phyloP scores from a whole-genome alignment of 306 rosid genomes.

The Purshia tridentata region DNA sequence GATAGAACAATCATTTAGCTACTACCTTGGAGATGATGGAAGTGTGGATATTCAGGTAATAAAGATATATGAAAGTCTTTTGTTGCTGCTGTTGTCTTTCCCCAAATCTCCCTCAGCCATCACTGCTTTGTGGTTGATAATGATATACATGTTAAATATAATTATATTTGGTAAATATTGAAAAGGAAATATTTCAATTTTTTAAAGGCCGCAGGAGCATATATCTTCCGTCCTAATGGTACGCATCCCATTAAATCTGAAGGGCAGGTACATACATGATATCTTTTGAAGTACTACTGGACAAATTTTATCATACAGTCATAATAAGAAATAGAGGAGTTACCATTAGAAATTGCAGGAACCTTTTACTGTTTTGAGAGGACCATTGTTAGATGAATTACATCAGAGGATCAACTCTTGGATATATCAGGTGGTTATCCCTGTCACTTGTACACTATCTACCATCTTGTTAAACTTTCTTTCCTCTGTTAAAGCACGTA shows the following conservation, averaged over 20 bases:
- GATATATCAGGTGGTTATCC: constrained; percentile 42
- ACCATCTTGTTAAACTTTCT: not conserved
- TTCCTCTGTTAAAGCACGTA: not conserved
- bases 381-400: constrained; percentile 43
- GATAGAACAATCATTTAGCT: constrained; percentile 34
- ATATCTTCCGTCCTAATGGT: constrained; percentile 40
- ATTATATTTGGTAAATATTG: not conserved
- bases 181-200: not conserved
- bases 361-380: constrained; percentile 35
- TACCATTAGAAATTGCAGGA: constrained; percentile 26
- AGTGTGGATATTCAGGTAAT: constrained; percentile 28
- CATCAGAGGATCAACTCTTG: constrained; percentile 43
- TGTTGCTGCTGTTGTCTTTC: not conserved
- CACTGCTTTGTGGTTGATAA: not conserved
- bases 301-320: not conserved
- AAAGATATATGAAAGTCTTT: not conserved
- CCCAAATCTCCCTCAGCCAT: not conserved
- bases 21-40: constrained; percentile 42
- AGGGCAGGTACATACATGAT: constrained; percentile 21
- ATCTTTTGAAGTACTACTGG: not conserved
- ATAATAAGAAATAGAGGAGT: constrained; percentile 1
- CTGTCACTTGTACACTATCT: constrained; percentile 1
- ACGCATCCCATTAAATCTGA: constrained; percentile 26
- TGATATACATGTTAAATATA: not conserved
- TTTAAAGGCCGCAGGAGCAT: constrained; percentile 43